Evolutionary conservation across 169 alveolate species (phyloP), one percentile per base, ranked within the genome.

Genomic region (Plasmodium cynomolgi): DNA sequence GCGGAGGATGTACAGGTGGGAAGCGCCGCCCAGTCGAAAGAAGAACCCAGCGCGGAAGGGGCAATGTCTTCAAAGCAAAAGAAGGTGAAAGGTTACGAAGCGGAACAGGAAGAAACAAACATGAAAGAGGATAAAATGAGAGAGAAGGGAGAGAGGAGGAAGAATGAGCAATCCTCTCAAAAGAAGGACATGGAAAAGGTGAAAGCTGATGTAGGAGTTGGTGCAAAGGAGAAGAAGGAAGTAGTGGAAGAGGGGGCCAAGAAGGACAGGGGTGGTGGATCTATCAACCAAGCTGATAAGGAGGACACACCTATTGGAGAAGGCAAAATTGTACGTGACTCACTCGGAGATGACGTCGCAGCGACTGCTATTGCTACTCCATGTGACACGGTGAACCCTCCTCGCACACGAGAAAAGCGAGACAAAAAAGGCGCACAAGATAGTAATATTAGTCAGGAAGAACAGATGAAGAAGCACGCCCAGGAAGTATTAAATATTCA

Each of bases 101-200:
- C 31, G 74, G 31, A 58, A 3, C 74, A 84, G 56, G 37, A 84
- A 34, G 82, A 84, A 50, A 56, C 34, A 77, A 47, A 82, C 68
- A 31, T 13, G 71, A 82, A 20, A n/a, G 72, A n/a, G 62, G 47
- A 83, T 31, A 33, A 5, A 50, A 33, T 13, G 80, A 83, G 17
- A 83, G 47, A 47, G 72, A 33, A 58, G 29, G 81, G 47, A n/a
- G 62, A 17, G 23, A 23, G n/a, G 44, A 23, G n/a, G 72, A 39
- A 15, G 41, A 39, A 33, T 41, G 80, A 83, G 6, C 72, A 37
- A 31, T 6, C 37, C 83, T 37, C 83, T 15, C 62, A 3, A n/a
- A 37, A 75, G 26, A 75, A 8, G 44, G 83, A 23, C 33, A 23
- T 3, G 9, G 85, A 80, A 9, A 50, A 34, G 41, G 50, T 9